Evolutionary conservation across 148 eudicot genomes (phyloP), one percentile per base, ranked within the genome.

Genomic region (Hydrangea macrophylla): DNA sequence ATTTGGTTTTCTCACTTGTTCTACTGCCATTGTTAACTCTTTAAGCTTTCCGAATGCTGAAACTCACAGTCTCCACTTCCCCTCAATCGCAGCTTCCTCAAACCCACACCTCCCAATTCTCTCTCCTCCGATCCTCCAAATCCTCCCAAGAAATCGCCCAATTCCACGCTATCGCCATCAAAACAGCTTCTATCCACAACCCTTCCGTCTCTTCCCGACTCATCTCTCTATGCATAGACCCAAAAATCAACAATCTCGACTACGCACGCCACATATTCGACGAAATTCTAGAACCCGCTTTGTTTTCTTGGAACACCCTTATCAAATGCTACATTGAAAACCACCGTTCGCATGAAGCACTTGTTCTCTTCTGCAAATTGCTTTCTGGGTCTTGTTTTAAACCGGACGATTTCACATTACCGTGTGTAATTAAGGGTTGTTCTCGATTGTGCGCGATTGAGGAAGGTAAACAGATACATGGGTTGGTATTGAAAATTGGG

Each of bases 391-490:
- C 80, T 0, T 55, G 32, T 12, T 39, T 28, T 15, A 7, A 28
- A 9, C 75, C 71, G 3, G 75, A 76, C 61, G 74, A 50, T 12
- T 76, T 76, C 36, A 76, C 80, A 6, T 55, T 76, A 20, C 80
- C 75, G 42, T 71, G 67, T 26, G 72, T 67, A 40, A 60, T 76
- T 31, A 76, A 76, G 63, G 80, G 67, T 15, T 76, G 75, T 61
- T 68, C 32, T 9, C 51, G 71, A 9, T 66, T 76, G 25, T 25
- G 45, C 27, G 75, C 68, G 0, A 22, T 60, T 22, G 37, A 53
- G 45, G 72, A 76, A 20, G 80, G 80, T 11, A 63, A 60, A 40
- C 75, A 71, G 60, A 58, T 77, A 67, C 80, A 77, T 68, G 73
- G 80, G 80, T 27, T 77, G 68, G 65, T 37, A 9, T 55, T 77